Percentiles rank a stretch among this genome's conserved stretches.
Conservation (phyloP, 1,284 basidiomycete species). For the Boletus subluridellus region DNA sequence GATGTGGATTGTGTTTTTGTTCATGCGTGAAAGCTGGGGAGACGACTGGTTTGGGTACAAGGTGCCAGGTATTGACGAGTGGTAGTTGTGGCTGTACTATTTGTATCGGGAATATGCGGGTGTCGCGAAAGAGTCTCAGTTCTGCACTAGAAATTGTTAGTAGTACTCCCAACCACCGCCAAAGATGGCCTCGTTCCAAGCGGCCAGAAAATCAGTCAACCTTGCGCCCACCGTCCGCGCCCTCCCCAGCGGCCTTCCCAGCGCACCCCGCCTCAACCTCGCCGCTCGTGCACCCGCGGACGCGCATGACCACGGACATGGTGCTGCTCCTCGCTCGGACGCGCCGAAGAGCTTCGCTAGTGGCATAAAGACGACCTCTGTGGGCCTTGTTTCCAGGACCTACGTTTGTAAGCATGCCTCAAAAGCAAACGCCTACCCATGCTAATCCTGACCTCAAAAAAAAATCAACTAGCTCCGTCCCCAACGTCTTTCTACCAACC, state of each 20-base stretch:
- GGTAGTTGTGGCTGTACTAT: constrained; percentile 27
- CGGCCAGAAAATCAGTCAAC: constrained; percentile 77
- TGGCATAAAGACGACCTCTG: constrained; percentile 45
- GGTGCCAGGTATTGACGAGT: constrained; percentile 32
- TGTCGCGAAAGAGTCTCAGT: neutral
- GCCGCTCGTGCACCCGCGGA: constrained; percentile 59
- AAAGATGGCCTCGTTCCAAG: constrained; percentile 63
- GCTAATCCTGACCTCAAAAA: constrained; percentile 8
- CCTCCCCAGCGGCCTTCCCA: constrained; percentile 70
- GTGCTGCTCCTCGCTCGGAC: constrained; percentile 61
- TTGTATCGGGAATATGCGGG: constrained; percentile 29
- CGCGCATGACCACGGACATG: constrained; percentile 59
- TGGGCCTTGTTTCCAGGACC: constrained; percentile 63
- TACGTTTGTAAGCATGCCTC: constrained; percentile 57
- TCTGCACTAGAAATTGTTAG: neutral
- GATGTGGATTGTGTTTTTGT: constrained; percentile 25
- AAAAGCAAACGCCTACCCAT: neutral
- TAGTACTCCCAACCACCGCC: constrained; percentile 6
- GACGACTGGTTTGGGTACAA: constrained; percentile 34
- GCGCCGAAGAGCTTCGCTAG: constrained; percentile 61
- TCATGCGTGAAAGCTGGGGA: constrained; percentile 29
- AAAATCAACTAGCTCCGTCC: constrained; percentile 37
- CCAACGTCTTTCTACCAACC: constrained; percentile 58
- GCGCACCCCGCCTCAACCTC: constrained; percentile 67
- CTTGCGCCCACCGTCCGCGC: constrained; percentile 78